Conservation (phyloP, 2,329 filamentous ascomycete species). For the Scedosporium boydii region DNA sequence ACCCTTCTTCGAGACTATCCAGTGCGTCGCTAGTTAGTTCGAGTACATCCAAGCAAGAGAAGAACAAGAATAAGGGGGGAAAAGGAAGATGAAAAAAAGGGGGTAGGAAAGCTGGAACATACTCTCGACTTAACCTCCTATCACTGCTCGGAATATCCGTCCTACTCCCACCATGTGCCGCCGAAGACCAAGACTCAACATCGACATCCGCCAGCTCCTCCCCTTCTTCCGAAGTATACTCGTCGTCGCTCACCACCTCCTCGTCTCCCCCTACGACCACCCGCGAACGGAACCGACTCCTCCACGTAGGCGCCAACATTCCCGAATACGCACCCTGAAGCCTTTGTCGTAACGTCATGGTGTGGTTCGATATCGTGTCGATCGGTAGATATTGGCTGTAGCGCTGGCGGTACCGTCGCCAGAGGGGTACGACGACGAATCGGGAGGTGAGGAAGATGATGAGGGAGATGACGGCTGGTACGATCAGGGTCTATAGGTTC, state of each 20-base stretch:
- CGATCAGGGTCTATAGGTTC: slow-evolving; percentile 49
- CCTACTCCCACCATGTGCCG: slow-evolving; percentile 30
- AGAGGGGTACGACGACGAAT: slow-evolving; percentile 57
- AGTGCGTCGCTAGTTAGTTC: background rate
- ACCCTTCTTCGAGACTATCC: slow-evolving; percentile 47
- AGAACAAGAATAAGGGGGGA: too few species aligned
- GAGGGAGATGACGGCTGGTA: slow-evolving; percentile 63
- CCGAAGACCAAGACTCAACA: slow-evolving; percentile 27
- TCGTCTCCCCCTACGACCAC: slow-evolving; percentile 29
- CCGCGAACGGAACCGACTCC: slow-evolving; percentile 13
- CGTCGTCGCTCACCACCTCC: slow-evolving; percentile 31
- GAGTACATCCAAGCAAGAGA: too few species aligned
- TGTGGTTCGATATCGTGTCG: slow-evolving; percentile 50
- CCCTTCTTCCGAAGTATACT: slow-evolving; percentile 56
- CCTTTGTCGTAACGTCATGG: slow-evolving; percentile 42
- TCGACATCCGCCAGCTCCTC: slow-evolving; percentile 56
- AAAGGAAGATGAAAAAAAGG: background rate
- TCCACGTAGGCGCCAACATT: slow-evolving; percentile 4
- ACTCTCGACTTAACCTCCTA: slow-evolving; percentile 66
- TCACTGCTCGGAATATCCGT: slow-evolving; percentile 35
- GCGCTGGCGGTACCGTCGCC: slow-evolving; percentile 59
- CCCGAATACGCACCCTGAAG: slow-evolving; percentile 9
- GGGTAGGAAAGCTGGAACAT: slow-evolving; percentile 19
- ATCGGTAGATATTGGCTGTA: slow-evolving; percentile 68
- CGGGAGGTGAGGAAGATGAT: slow-evolving; percentile 57